Percentiles rank a stretch among this genome's conserved stretches.
phyloP scores from a whole-genome alignment of 352 stramenopile species.

The Globisporangium nagaii region DNA sequence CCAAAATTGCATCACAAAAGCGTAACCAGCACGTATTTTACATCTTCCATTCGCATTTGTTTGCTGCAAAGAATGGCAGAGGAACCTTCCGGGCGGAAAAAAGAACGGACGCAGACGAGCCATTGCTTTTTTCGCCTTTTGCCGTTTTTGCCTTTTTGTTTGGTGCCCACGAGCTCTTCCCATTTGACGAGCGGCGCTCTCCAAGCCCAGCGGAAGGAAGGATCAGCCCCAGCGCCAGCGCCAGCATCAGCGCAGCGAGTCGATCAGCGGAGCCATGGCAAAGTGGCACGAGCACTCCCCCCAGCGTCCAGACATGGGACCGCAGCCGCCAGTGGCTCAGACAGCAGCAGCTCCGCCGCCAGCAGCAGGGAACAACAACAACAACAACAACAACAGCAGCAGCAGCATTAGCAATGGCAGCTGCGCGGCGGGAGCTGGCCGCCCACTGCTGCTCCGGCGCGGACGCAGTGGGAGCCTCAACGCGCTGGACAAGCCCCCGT shows the following conservation, averaged over 20 bases:
- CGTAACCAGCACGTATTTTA: no score
- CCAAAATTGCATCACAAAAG: no score
- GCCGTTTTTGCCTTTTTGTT: background rate
- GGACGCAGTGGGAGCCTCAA: constrained; percentile 14
- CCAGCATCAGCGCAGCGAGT: background rate
- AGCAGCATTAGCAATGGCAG: background rate
- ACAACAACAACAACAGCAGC: background rate
- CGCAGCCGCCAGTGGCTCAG: no score
- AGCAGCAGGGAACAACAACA: background rate
- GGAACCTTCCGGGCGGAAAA: background rate
- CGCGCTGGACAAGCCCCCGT: constrained; percentile 3
- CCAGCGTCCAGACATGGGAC: no score
- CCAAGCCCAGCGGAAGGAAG: constrained; percentile 3
- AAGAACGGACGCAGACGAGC: constrained; percentile 1
- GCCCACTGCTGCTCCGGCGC: constrained; percentile 3
- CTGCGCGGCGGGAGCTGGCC: background rate
- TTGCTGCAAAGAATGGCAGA: background rate
- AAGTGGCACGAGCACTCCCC: constrained; percentile 7
- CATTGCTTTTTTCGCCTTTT: no score
- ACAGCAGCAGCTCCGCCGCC: no score
- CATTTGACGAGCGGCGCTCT: constrained; percentile 5
- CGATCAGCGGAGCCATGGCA: constrained; percentile 3
- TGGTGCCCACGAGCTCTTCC: constrained; percentile 1
- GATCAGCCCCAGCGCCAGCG: no score
- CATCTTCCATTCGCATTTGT: no score